These are phyloP conservation scores for Coniferiporia weirii DNA, from an alignment of 1,284 basidiomycete species.

Conservation along the genomic window DNA sequence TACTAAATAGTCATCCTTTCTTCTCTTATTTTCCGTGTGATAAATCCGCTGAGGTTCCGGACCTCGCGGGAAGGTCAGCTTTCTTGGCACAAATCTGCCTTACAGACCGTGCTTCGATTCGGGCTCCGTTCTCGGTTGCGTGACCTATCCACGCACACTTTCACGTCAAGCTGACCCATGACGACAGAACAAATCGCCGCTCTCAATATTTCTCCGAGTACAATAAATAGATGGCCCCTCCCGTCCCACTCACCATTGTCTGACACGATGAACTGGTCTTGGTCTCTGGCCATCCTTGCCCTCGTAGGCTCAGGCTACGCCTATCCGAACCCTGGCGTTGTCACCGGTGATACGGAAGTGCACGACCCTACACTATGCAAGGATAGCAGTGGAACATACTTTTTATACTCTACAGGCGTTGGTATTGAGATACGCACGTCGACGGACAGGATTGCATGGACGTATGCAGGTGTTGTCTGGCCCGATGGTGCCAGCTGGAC, in stretches of 20 bases:
- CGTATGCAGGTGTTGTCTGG: slow-evolving; percentile 42
- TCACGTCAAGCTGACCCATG: too few species aligned
- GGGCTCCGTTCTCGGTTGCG: too few species aligned
- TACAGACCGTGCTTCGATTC: too few species aligned
- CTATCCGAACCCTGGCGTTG: slow-evolving; percentile 29
- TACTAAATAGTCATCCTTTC: too few species aligned
- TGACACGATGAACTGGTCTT: background rate
- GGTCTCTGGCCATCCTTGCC: background rate
- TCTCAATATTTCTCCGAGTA: too few species aligned
- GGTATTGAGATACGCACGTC: slow-evolving; percentile 51
- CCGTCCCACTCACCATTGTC: background rate
- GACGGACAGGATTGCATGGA: slow-evolving; percentile 46
- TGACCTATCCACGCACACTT: too few species aligned
- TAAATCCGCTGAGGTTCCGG: too few species aligned
- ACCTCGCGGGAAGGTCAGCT: too few species aligned
- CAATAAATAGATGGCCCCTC: too few species aligned
- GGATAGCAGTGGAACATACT: slow-evolving; percentile 45
- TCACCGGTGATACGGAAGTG: slow-evolving; percentile 41
- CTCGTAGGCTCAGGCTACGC: background rate
- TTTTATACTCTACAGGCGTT: slow-evolving; percentile 44
- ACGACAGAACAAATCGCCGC: too few species aligned
- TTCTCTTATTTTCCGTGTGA: too few species aligned
- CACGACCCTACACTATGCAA: slow-evolving; percentile 51
- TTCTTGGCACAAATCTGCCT: too few species aligned
- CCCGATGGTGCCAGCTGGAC: slow-evolving; percentile 47